Base-by-base conservation (phyloP, 352 stramenopile species). In the Peronospora destructor region DNA sequence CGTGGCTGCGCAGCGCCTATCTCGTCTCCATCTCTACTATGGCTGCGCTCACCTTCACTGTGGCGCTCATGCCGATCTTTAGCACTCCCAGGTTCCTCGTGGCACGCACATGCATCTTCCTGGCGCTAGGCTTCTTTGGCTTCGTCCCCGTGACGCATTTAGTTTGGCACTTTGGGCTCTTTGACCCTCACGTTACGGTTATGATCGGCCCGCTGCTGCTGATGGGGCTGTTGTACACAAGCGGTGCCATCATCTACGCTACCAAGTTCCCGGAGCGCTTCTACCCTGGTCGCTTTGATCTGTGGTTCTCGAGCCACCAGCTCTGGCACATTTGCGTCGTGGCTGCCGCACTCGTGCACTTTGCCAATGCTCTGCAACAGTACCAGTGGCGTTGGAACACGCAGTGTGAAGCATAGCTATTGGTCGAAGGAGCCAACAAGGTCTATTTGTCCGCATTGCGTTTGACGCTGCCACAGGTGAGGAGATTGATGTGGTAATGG, bases 291-390 rank as follows among this genome's bases (percentile, higher is more conserved):
- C 71, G 73, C 56, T 91, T 92, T 56, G 80, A 91, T 67, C 51
- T 94, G 44, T 87, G 73, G 71, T 90, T 87, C 58, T 87, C 79
- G 17, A 91, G 78, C 54, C 84, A 94, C 65, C 79, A 94, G 60
- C 69, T 91, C 32, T 94, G 84, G 84, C 84, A 94, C 67, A 80
- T 94, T 38, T 94, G 79, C 47, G 84, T 94, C 41, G 74, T 94
- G 43, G 69, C 73, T n/a, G 84, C 84, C 9, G 84, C 84, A 47
- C 76, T 94, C 43, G 76, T 91, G 51, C 80, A 91, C 68, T 89
- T 91, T 50, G 65, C 67, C 44, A 91, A 90, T 55, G 69, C 77
- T 11, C 63, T 93, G 56, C 76, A 90, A 63, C 79, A 93, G 45
- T 89, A 90, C 56, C 69, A 91, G 64, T 93, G 82, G 82, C 82